phyloP scores from a whole-genome alignment of 176 grass and related monocot genomes.

The Oryza glaberrima region DNA sequence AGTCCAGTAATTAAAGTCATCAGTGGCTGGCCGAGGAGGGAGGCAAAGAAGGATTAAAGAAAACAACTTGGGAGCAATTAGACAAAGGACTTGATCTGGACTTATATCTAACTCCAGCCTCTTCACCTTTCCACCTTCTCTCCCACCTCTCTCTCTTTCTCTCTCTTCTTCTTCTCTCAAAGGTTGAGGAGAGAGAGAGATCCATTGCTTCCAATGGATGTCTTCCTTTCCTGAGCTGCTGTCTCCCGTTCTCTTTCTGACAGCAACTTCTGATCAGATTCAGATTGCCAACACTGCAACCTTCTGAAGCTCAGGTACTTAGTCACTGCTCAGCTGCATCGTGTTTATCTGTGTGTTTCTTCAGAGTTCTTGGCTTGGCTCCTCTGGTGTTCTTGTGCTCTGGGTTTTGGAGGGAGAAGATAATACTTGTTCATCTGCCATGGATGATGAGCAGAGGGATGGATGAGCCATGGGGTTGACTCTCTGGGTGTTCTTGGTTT shows the following conservation, averaged over 20 bases:
- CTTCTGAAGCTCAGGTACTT: slow-evolving; percentile 42
- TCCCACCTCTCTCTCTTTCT: not conserved
- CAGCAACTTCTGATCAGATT: slow-evolving; percentile 55
- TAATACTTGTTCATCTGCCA: not conserved
- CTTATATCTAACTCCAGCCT: slow-evolving; percentile 50
- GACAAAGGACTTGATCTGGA: slow-evolving; percentile 45
- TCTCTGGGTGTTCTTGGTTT: not conserved
- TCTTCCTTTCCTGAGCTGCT: slow-evolving; percentile 46
- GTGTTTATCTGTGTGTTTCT: slow-evolving; percentile 19
- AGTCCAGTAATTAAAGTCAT: slow-evolving; percentile 4
- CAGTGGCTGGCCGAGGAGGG: slow-evolving; percentile 33
- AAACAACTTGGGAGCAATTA: slow-evolving; percentile 33
- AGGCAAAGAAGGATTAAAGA: not conserved
- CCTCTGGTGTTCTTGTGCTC: not conserved
- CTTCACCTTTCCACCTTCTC: slow-evolving; percentile 55
- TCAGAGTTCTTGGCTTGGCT: not conserved
- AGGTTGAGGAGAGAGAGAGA: slow-evolving; percentile 27
- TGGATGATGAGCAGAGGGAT: not conserved
- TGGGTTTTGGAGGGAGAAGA: not conserved
- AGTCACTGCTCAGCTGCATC: slow-evolving; percentile 1
- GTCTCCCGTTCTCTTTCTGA: slow-evolving; percentile 36
- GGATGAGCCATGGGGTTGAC: slow-evolving; percentile 25
- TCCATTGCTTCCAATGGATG: slow-evolving; percentile 70
- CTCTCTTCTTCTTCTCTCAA: not conserved
- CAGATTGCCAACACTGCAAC: slow-evolving; percentile 4